These are phyloP conservation scores for Serendipita vermifera DNA, from an alignment of 768 basidiomycete species.

Conservation along the genomic window DNA sequence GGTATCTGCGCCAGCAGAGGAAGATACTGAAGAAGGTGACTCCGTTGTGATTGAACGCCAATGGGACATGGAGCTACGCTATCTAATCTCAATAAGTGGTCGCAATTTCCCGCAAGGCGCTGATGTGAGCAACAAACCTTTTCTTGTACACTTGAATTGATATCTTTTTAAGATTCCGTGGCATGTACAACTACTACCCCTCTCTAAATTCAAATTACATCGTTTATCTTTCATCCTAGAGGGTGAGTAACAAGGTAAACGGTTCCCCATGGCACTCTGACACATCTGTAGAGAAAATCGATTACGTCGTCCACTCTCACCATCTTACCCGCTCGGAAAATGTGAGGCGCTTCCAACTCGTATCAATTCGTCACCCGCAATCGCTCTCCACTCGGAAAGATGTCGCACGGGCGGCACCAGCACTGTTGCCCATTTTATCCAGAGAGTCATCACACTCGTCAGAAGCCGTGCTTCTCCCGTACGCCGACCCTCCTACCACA, in stretches of 20 bases:
- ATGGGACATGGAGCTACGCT: slow-evolving; percentile 84
- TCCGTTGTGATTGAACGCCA: slow-evolving; percentile 74
- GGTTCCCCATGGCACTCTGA: not conserved
- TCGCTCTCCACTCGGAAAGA: slow-evolving; percentile 49
- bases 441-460: slow-evolving; percentile 39
- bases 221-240: slow-evolving; percentile 62
- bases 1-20: slow-evolving; percentile 63
- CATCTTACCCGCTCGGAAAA: slow-evolving; percentile 60
- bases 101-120: slow-evolving; percentile 77
- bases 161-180: slow-evolving; percentile 47
- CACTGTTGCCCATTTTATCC: slow-evolving; percentile 18
- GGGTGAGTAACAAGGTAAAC: slow-evolving; percentile 36
- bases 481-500: not conserved
- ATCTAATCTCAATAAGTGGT: slow-evolving; percentile 59
- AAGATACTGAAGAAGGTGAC: slow-evolving; percentile 67
- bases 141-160: slow-evolving; percentile 54
- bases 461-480: slow-evolving; percentile 25
- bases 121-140: slow-evolving; percentile 59
- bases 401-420: slow-evolving; percentile 28
- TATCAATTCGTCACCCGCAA: slow-evolving; percentile 44
- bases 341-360: slow-evolving; percentile 42
- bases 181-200: slow-evolving; percentile 65
- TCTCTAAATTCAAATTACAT: slow-evolving; percentile 72
- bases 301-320: slow-evolving; percentile 61
- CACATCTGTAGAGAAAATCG: slow-evolving; percentile 49